phyloP scores from a whole-genome alignment of 2,329 filamentous ascomycete species.

The Phialophora expanda region DNA sequence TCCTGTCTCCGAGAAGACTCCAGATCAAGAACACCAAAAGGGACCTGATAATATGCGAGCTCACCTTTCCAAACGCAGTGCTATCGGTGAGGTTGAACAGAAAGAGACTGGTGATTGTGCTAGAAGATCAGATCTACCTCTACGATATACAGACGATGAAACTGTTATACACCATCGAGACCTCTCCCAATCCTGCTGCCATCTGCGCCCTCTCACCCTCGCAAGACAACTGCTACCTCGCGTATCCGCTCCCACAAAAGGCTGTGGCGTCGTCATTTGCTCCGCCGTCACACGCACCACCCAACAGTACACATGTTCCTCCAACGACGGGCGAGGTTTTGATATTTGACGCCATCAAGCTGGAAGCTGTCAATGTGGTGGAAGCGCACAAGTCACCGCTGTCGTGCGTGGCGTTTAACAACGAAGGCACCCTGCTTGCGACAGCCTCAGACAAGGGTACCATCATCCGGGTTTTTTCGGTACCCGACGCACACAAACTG shows the following conservation, averaged over 20 bases:
- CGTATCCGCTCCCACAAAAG: constrained; percentile 82
- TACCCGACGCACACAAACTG: constrained; percentile 88
- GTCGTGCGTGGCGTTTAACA: constrained; percentile 89
- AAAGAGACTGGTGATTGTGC: constrained; percentile 88
- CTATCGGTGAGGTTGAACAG: constrained; percentile 92
- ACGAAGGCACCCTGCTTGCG: constrained; percentile 86
- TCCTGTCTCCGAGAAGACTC: constrained; percentile 86
- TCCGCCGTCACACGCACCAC: constrained; percentile 81
- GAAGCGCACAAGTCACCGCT: constrained; percentile 92
- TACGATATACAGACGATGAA: constrained; percentile 99
- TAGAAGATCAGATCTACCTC: constrained; percentile 95
- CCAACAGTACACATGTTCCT: constrained; percentile 75
- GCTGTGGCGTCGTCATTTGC: constrained; percentile 58
- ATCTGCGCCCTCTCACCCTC: constrained; percentile 93
- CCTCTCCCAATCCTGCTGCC: constrained; percentile 85
- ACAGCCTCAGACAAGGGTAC: constrained; percentile 98
- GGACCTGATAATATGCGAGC: constrained; percentile 91
- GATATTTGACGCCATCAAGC: constrained; percentile 84
- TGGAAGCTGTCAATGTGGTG: constrained; percentile 93
- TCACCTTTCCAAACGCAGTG: constrained; percentile 96
- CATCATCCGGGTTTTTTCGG: constrained; percentile 92
- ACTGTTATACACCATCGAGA: constrained; percentile 87
- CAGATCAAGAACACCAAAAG: constrained; percentile 92
- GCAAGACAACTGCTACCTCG: constrained; percentile 93
- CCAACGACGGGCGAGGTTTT: constrained; percentile 91